Conservation (phyloP, 1,284 basidiomycete genomes). For the Xanthoconium separans region DNA sequence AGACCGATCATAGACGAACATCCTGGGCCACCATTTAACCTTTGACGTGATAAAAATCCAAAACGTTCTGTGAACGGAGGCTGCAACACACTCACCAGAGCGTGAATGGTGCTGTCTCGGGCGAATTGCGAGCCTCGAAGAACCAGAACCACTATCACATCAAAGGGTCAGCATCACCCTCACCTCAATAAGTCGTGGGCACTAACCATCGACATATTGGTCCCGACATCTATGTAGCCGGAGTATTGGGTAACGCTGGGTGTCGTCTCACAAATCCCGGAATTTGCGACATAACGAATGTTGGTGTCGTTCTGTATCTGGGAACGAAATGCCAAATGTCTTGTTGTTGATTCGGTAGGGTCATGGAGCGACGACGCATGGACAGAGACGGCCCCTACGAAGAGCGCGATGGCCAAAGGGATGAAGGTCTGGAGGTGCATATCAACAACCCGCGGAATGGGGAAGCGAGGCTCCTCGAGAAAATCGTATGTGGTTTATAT, state of each 20-base stretch:
- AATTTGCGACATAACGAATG: conserved; percentile 58
- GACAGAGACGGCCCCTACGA: neutral
- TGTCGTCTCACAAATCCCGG: conserved; percentile 73
- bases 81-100: conserved; percentile 47
- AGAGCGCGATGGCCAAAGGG: neutral
- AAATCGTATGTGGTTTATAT: conserved; percentile 2
- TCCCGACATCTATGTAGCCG: conserved; percentile 62
- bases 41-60: neutral
- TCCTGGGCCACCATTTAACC: conserved; percentile 40
- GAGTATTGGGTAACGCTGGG: conserved; percentile 66
- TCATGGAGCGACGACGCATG: neutral
- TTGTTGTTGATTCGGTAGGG: neutral
- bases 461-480: neutral
- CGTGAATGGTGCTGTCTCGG: conserved; percentile 64
- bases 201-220: conserved; percentile 59
- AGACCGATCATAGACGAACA: conserved; percentile 45
- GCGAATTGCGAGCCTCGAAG: conserved; percentile 58
- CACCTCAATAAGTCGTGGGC: neutral
- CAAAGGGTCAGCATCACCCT: conserved; percentile 5
- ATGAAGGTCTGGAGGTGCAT: conserved; percentile 13
- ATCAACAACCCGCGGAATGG: neutral
- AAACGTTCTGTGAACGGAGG: neutral
- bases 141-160: conserved; percentile 66
- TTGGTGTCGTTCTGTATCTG: conserved; percentile 19
- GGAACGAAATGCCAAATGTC: conserved; percentile 16